Conservation (phyloP, 1,139 yeast genomes). For the Debaryomyces udenii region DNA sequence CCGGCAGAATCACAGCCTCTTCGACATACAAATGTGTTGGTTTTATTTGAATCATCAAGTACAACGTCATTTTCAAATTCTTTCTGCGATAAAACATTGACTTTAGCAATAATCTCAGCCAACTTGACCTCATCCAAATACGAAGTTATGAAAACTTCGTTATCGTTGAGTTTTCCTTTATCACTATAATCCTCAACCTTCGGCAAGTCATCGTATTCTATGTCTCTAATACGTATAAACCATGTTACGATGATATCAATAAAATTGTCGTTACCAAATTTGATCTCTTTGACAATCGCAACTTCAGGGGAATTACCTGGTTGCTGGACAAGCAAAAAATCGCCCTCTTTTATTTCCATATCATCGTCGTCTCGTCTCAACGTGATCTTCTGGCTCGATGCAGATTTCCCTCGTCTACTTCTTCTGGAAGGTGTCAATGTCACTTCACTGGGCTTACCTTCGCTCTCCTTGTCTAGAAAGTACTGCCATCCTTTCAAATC, state of each 20-base stretch:
- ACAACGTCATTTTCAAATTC: constrained; percentile 27
- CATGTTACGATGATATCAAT: constrained; percentile 42
- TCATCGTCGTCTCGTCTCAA: constrained; percentile 38
- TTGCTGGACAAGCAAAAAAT: constrained; percentile 33
- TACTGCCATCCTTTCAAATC: constrained; percentile 40
- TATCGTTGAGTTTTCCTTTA: constrained; percentile 15
- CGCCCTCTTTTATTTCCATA: constrained; percentile 44
- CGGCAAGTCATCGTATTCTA: constrained; percentile 23
- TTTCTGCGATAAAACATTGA: constrained; percentile 34
- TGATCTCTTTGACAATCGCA: constrained; percentile 46
- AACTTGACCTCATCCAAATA: constrained; percentile 35
- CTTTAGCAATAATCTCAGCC: constrained; percentile 32
- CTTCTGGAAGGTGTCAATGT: constrained; percentile 19
- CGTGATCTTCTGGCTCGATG: constrained; percentile 20
- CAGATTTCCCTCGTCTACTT: constrained; percentile 19
- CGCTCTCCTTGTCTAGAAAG: constrained; percentile 15
- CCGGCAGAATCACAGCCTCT: constrained; percentile 41
- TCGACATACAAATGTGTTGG: constrained; percentile 37
- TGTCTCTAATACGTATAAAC: constrained; percentile 33
- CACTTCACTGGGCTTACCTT: constrained; percentile 15
- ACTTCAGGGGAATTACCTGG: constrained; percentile 24
- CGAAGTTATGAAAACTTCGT: constrained; percentile 50
- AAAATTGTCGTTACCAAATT: constrained; percentile 40
- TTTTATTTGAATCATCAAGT: constrained; percentile 33
- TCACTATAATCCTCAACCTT: constrained; percentile 13